Percentiles rank a stretch among this genome's conserved stretches.
phyloP scores from a whole-genome alignment of 75 land plant species.

The Adiantum capillusveneris region DNA sequence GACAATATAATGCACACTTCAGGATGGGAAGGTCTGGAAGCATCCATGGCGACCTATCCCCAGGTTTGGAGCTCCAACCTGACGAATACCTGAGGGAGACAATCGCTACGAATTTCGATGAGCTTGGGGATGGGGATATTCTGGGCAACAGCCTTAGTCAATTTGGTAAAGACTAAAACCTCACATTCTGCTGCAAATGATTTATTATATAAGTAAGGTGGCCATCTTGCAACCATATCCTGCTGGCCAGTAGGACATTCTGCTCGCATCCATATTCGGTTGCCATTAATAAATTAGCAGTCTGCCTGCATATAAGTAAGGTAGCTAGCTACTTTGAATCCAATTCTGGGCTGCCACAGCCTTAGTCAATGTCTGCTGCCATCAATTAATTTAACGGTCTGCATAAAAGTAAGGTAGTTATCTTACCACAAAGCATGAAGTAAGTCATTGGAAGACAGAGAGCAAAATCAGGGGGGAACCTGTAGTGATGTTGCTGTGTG shows the following conservation, averaged over 20 bases:
- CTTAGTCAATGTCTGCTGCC: no score
- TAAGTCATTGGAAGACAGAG: not conserved
- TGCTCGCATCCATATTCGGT: no score
- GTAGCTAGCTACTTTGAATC: no score
- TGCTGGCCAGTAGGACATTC: no score
- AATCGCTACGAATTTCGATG: not conserved
- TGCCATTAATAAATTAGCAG: no score
- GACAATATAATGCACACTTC: not conserved
- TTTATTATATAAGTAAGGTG: no score
- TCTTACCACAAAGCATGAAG: no score
- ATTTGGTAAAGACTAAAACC: constrained; percentile 4
- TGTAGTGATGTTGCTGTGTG: not conserved
- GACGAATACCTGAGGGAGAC: constrained; percentile 3
- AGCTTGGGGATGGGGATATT: not conserved
- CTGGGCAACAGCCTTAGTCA: constrained; percentile 1
- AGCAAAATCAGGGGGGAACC: not conserved
- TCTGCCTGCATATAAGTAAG: no score
- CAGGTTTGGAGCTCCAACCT: not conserved
- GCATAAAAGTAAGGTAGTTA: no score
- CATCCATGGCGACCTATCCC: not conserved
- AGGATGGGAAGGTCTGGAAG: not conserved
- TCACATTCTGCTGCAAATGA: not conserved
- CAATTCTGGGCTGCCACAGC: no score
- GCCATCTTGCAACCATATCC: no score
- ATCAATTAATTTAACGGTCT: no score